Evolutionary conservation across 306 rosid species (phyloP), one percentile per base, ranked within the genome.

Genomic region (Adenanthera pavonina): DNA sequence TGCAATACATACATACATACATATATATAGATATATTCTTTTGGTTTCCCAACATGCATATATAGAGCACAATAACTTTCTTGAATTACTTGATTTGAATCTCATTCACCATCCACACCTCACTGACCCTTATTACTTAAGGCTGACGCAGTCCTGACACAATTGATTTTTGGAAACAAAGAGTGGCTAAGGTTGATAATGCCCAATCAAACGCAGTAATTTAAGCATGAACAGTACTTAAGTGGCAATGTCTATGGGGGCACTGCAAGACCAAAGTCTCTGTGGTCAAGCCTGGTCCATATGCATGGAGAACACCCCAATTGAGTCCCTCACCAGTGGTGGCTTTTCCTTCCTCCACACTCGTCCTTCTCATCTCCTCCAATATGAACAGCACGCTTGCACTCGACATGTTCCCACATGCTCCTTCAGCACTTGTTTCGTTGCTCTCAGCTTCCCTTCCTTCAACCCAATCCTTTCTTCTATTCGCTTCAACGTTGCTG

Each of bases 351-450:
- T 89, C 80, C 9, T 73, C 15, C 53, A 36, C 13, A 0, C 87
- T 82, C 76, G 59, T 69, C 34, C 12, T 86, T 20, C 92, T 86
- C 78, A 89, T 82, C 79, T 80, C 87, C 51, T 82, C 88, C 38
- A 86, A 3, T 6, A 86, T 65, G 36, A 86, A 82, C 0, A 69
- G 0, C 3, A 86, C 84, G 56, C 57, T 71, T 0, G 86, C 86
- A 82, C 89, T 76, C 0, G 78, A 83, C 87, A 86, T 88, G 79
- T 85, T 83, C 30, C 87, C 91, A 3, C 91, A 3, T 79, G 78
- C 82, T 85, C 89, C 3, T 78, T 83, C 19, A 80, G 35, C 4
- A 82, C 74, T 5, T 86, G 69, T n/a, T 78, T 82, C 0, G 78
- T 77, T 10, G 81, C 88, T 17, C 82, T 84, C n/a, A 89, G 59